Evolutionary conservation across 2,329 filamentous ascomycete species (phyloP).

Genomic region (Cytospora schulzeri): DNA sequence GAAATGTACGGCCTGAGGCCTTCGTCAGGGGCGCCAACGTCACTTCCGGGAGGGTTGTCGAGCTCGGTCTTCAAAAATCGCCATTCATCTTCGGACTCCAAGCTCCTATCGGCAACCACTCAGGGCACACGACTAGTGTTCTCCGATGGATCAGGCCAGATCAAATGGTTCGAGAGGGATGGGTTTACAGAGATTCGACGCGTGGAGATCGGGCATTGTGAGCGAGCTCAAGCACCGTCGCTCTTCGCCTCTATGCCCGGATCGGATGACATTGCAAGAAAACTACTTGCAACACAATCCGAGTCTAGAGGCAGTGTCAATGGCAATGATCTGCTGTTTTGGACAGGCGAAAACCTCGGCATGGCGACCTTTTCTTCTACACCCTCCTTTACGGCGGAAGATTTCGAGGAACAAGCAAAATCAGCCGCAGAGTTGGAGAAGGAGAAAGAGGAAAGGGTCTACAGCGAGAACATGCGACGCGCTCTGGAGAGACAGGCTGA

Average conservation of each 20-base stretch:
- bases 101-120: slow-evolving; percentile 76
- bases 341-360: slow-evolving; percentile 85
- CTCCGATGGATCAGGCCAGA: slow-evolving; percentile 78
- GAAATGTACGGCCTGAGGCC: slow-evolving; percentile 74
- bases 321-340: slow-evolving; percentile 74
- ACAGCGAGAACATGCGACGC: slow-evolving; percentile 71
- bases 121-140: slow-evolving; percentile 83
- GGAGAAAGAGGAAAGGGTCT: slow-evolving; percentile 60
- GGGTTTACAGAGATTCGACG: slow-evolving; percentile 64
- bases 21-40: slow-evolving; percentile 28
- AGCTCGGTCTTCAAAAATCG: slow-evolving; percentile 71
- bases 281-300: slow-evolving; percentile 66
- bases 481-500: slow-evolving; percentile 78
- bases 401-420: slow-evolving; percentile 51
- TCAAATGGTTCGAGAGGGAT: slow-evolving; percentile 92
- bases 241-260: slow-evolving; percentile 55
- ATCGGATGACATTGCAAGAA: slow-evolving; percentile 75
- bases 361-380: slow-evolving; percentile 64
- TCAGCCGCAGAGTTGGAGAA: slow-evolving; percentile 51
- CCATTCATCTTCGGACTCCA: slow-evolving; percentile 78
- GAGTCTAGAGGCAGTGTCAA: slow-evolving; percentile 39
- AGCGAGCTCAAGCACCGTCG: slow-evolving; percentile 47
- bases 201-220: slow-evolving; percentile 58
- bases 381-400: slow-evolving; percentile 50
- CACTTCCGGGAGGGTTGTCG: slow-evolving; percentile 38